A percentile compares a stretch with the other conserved stretches of the same genome.
Conservation (phyloP, 345 rosid species). For the Lenwebbia sp. region DNA sequence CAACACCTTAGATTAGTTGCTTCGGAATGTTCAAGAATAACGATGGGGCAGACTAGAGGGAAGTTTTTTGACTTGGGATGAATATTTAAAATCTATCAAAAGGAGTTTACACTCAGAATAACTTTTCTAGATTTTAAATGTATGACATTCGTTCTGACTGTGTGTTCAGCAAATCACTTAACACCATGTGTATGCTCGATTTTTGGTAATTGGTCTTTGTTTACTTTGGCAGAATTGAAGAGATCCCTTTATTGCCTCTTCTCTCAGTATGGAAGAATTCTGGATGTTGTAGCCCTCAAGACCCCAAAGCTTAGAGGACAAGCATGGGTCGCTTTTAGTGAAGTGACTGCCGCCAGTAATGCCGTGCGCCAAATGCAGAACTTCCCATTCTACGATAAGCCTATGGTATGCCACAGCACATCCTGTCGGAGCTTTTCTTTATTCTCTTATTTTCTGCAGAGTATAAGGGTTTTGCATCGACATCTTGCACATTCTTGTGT, state of each 20-base stretch:
- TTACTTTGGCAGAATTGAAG: constrained; percentile 61
- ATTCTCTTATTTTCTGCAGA: not conserved
- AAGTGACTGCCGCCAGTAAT: constrained; percentile 86
- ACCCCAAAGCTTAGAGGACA: constrained; percentile 92
- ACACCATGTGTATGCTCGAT: not conserved
- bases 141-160: not conserved
- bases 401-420: constrained; percentile 53
- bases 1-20: not conserved
- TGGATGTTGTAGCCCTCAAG: constrained; percentile 98
- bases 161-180: not conserved
- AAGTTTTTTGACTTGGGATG: not conserved
- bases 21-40: not conserved
- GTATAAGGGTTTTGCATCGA: not conserved
- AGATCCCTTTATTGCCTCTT: constrained; percentile 86
- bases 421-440: not conserved
- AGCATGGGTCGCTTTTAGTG: constrained; percentile 94
- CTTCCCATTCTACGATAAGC: constrained; percentile 92
- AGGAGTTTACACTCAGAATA: not conserved
- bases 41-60: not conserved
- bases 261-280: constrained; percentile 93
- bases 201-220: not conserved
- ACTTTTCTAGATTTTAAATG: not conserved
- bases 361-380: constrained; percentile 97
- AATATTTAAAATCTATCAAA: not conserved
- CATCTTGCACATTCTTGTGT: not conserved